Evolutionary conservation across 495 filamentous ascomycete species (phyloP).

Genomic region (Xylaria telfairii): DNA sequence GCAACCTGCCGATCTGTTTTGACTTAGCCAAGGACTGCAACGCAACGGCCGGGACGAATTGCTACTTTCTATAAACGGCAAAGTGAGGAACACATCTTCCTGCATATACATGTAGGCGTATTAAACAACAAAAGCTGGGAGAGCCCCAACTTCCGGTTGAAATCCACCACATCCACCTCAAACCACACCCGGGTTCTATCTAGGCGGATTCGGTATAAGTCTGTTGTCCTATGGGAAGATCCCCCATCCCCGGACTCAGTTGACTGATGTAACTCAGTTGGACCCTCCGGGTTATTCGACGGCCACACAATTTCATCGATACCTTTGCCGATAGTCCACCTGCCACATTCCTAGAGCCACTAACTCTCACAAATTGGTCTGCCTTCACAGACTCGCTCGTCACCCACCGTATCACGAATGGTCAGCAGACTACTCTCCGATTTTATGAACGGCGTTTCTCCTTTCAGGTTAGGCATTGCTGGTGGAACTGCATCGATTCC

Average conservation of each 20-base stretch:
- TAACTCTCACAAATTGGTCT: conserved; percentile 9
- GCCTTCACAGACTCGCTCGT: background rate
- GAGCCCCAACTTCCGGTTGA: background rate
- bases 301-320: conserved; percentile 32
- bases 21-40: conserved; percentile 20
- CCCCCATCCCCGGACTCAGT: conserved; percentile 39
- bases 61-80: conserved; percentile 22
- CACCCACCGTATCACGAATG: conserved; percentile 29
- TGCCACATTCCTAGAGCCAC: conserved; percentile 19
- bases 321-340: conserved; percentile 28
- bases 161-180: conserved; percentile 15
- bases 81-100: conserved; percentile 14
- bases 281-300: conserved; percentile 29
- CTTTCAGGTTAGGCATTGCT: background rate
- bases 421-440: conserved; percentile 13
- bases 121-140: conserved; percentile 6
- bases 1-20: conserved; percentile 2
- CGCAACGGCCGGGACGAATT: conserved; percentile 15
- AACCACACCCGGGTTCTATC: conserved; percentile 32
- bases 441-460: background rate
- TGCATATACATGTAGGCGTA: conserved; percentile 11
- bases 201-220: background rate
- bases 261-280: conserved; percentile 36
- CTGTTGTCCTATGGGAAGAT: conserved; percentile 37
- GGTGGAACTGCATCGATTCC: background rate